phyloP scores from a whole-genome alignment of 257 asterid genomes.

The Fraxinus pennsylvanica region DNA sequence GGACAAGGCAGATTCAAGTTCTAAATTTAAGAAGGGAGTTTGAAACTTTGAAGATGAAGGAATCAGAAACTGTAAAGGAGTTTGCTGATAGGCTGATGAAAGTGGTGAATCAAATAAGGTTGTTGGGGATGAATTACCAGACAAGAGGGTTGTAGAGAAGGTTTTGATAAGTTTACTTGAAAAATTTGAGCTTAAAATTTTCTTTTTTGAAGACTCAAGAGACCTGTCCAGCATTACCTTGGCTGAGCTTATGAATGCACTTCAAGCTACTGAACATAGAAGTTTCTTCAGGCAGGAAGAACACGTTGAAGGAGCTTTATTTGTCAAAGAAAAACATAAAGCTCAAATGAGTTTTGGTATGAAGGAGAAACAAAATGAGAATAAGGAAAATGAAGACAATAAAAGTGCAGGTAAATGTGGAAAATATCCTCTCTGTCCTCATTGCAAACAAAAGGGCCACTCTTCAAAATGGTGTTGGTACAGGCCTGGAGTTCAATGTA shows the following conservation, averaged over 20 bases:
- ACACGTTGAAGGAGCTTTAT: background rate
- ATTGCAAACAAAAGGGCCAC: background rate
- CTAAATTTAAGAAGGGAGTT: too few species aligned
- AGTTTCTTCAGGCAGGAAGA: constrained; percentile 6
- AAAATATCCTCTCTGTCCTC: background rate
- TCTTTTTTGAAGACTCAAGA: constrained; percentile 9
- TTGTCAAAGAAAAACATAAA: background rate
- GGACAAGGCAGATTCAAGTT: background rate
- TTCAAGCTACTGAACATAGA: constrained; percentile 8
- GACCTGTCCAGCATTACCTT: background rate
- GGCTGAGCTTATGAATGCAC: background rate
- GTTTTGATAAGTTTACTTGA: too few species aligned
- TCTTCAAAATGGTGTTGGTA: background rate
- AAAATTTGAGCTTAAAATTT: constrained; percentile 16
- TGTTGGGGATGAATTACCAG: too few species aligned
- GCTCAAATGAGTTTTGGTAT: background rate
- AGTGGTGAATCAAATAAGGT: too few species aligned
- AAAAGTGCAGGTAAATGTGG: background rate
- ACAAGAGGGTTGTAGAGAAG: too few species aligned
- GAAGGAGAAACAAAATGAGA: background rate
- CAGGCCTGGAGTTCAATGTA: background rate
- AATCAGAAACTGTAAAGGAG: too few species aligned
- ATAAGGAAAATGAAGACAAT: background rate
- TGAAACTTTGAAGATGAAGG: too few species aligned
- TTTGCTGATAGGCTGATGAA: too few species aligned